Percentiles rank a stretch among this genome's conserved stretches.
These are phyloP conservation scores for Euryodendron excelsum DNA, from an alignment of 148 eudicot genomes.

Conservation along the genomic window DNA sequence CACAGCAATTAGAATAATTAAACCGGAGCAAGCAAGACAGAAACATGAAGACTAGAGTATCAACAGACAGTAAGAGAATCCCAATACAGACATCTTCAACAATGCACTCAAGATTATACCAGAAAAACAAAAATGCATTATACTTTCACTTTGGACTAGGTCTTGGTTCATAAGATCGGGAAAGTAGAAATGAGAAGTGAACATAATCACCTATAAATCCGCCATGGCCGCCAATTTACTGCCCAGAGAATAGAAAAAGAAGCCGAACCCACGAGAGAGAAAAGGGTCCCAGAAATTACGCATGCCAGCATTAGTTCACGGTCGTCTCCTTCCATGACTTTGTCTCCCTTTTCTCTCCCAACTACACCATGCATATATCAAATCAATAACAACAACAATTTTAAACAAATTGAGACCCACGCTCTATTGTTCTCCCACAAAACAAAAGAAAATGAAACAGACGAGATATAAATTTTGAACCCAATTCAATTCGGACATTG, in stretches of 20 bases:
- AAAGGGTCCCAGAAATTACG: conserved; percentile 60
- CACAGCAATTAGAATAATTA: background rate
- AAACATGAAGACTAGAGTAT: background rate
- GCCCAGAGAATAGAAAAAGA: conserved; percentile 92
- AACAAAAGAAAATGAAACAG: background rate
- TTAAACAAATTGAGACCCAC: background rate
- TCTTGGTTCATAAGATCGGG: background rate
- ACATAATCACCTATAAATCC: conserved; percentile 72
- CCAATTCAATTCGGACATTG: conserved; percentile 7
- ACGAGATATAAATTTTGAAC: background rate
- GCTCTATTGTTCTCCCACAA: background rate
- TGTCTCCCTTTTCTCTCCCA: conserved; percentile 29
- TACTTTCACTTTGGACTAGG: background rate
- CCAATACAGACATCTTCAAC: background rate
- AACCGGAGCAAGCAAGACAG: background rate
- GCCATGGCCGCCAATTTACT: conserved; percentile 99
- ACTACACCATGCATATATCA: conserved; percentile 28
- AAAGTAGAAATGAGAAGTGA: background rate
- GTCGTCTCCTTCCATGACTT: conserved; percentile 57
- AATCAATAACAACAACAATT: background rate
- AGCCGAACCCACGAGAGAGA: conserved; percentile 57
- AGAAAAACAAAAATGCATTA: background rate
- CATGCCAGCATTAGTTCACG: conserved; percentile 63
- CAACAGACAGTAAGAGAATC: background rate
- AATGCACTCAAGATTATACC: background rate